Conservation (phyloP, 129 eudicot species). For the Chrysanthemum lavandulifolium region DNA sequence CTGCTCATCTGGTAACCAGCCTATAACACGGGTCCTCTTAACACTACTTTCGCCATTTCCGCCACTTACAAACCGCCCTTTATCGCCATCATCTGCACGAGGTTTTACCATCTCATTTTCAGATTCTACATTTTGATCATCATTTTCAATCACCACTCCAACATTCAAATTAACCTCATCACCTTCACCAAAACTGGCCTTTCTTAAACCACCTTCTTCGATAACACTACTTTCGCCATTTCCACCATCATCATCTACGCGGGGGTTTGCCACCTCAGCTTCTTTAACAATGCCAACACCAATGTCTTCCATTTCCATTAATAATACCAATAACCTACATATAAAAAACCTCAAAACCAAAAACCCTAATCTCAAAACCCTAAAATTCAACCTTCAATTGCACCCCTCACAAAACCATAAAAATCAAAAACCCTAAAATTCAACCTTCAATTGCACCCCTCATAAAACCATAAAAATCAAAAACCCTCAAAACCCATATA, state of each 20-base stretch:
- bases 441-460: background rate
- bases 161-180: slow-evolving; percentile 26
- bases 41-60: slow-evolving; percentile 4
- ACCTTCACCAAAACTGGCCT: background rate
- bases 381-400: slow-evolving; percentile 8
- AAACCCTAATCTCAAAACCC: slow-evolving; percentile 36
- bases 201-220: no score
- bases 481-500: no score
- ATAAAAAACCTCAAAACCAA: background rate
- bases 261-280: background rate
- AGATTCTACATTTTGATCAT: slow-evolving; percentile 2
- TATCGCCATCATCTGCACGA: background rate
- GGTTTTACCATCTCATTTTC: background rate
- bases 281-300: slow-evolving; percentile 16
- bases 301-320: slow-evolving; percentile 25
- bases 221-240: no score
- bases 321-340: slow-evolving; percentile 9
- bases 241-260: no score
- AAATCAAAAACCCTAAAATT: slow-evolving; percentile 27
- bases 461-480: no score
- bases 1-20: background rate
- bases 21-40: background rate
- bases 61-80: slow-evolving; percentile 12
- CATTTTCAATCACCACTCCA: slow-evolving; percentile 14
- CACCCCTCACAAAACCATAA: background rate